Evolutionary conservation across 345 rosid species (phyloP).

Genomic region (Pelargonium nanum): DNA sequence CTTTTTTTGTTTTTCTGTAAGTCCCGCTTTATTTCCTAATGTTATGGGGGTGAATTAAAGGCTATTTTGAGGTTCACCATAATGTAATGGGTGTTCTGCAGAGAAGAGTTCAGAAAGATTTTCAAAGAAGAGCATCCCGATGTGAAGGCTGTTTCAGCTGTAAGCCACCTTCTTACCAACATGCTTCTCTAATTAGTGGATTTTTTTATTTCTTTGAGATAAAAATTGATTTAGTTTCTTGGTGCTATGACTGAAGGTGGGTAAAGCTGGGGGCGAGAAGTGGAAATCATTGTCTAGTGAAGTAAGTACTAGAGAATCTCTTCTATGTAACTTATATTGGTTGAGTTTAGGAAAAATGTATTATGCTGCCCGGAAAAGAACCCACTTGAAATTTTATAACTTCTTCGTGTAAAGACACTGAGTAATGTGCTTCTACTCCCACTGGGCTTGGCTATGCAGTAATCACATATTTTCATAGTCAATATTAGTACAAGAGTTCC

Average conservation of each 20-base stretch:
- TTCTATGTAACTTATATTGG: too few species aligned
- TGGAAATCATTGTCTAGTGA: conserved; percentile 39
- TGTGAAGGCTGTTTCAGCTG: conserved; percentile 41
- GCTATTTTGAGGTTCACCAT: background rate
- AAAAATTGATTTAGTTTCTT: conserved; percentile 5
- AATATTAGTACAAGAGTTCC: too few species aligned
- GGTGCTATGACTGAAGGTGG: conserved; percentile 30
- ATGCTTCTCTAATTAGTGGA: background rate
- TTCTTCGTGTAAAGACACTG: background rate
- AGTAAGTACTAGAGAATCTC: conserved; percentile 16
- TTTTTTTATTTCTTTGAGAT: background rate
- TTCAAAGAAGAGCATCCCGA: conserved; percentile 43
- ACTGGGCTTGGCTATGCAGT: too few species aligned
- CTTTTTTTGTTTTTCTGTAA: conserved; percentile 55
- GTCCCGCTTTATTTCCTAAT: background rate
- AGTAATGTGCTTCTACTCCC: too few species aligned
- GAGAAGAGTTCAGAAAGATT: conserved; percentile 42
- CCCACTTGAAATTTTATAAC: background rate
- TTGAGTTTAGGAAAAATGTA: too few species aligned
- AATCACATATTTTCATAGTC: too few species aligned
- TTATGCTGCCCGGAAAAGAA: too few species aligned
- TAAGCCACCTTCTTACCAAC: conserved; percentile 13
- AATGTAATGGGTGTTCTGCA: conserved; percentile 9
- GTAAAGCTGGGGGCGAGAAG: conserved; percentile 48
- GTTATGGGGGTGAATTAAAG: background rate